Evolutionary conservation across 352 stramenopile species (phyloP).

Genomic region (Globisporangium alternatum): DNA sequence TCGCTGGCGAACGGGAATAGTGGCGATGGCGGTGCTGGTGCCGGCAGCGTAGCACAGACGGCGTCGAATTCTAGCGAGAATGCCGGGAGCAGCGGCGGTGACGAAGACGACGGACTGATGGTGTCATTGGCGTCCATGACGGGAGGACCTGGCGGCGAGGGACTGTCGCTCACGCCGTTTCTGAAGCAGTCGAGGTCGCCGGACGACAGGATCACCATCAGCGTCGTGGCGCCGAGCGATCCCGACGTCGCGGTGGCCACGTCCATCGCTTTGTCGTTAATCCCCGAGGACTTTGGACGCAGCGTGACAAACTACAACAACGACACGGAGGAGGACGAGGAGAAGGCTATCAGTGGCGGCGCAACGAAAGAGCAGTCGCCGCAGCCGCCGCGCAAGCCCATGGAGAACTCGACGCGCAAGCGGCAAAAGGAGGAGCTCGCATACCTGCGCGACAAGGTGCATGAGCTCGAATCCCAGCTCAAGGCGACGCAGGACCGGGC

Average conservation of each 20-base stretch:
- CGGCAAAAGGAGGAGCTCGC: conserved; percentile 53
- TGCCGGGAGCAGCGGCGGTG: background rate
- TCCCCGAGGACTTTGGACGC: background rate
- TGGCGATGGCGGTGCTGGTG: no score
- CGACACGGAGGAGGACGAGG: background rate
- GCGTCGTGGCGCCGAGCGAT: background rate
- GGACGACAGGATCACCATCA: background rate
- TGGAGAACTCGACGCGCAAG: conserved; percentile 52
- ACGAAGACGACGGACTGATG: background rate
- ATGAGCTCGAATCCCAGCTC: conserved; percentile 39
- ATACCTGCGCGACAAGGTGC: conserved; percentile 46
- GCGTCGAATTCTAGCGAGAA: background rate
- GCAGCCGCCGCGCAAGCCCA: conserved; percentile 17
- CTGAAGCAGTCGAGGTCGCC: background rate
- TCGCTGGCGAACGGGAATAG: background rate
- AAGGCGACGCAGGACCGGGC: conserved; percentile 6
- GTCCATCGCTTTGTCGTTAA: background rate
- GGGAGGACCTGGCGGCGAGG: background rate
- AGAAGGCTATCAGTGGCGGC: background rate
- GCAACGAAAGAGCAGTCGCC: background rate
- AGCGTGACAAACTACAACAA: background rate
- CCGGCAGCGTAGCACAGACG: background rate
- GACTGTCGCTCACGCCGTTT: background rate
- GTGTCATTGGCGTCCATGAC: background rate
- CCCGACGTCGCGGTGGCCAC: background rate